These are phyloP conservation scores for Bassia scoparia DNA, from an alignment of 148 eudicot genomes.

Conservation along the genomic window DNA sequence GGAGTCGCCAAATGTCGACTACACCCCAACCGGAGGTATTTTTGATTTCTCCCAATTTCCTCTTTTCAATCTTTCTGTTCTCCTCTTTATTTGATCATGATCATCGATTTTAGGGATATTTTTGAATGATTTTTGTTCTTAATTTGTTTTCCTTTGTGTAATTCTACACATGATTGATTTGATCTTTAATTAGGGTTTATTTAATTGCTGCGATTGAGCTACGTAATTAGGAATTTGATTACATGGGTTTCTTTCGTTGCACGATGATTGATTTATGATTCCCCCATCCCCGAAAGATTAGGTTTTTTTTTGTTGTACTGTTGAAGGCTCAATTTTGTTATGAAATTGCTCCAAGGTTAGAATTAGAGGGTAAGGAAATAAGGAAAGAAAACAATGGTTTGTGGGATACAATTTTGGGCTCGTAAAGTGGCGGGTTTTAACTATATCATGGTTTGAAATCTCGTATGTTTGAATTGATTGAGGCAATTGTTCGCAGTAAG, in stretches of 20 bases:
- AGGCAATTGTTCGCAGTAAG: no score
- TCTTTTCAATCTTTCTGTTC: no score
- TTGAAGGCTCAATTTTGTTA: no score
- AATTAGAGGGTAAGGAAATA: no score
- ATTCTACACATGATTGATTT: not conserved
- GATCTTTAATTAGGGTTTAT: not conserved
- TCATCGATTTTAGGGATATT: not conserved
- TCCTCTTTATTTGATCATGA: not conserved
- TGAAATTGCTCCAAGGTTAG: no score
- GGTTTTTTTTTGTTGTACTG: no score
- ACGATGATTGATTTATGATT: not conserved
- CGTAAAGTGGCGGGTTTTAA: no score
- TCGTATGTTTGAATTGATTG: no score
- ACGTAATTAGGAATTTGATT: not conserved
- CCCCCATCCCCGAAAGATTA: not conserved
- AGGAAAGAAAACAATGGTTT: no score
- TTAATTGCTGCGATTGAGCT: not conserved
- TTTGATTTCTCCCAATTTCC: no score
- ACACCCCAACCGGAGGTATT: slow-evolving; percentile 25
- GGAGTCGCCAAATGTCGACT: slow-evolving; percentile 31
- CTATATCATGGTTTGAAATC: no score
- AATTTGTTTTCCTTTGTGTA: not conserved
- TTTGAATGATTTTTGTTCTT: not conserved
- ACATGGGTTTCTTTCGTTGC: not conserved
- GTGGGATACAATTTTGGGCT: no score